Conservation (phyloP, 129 eudicot genomes). For the Centella asiatica region DNA sequence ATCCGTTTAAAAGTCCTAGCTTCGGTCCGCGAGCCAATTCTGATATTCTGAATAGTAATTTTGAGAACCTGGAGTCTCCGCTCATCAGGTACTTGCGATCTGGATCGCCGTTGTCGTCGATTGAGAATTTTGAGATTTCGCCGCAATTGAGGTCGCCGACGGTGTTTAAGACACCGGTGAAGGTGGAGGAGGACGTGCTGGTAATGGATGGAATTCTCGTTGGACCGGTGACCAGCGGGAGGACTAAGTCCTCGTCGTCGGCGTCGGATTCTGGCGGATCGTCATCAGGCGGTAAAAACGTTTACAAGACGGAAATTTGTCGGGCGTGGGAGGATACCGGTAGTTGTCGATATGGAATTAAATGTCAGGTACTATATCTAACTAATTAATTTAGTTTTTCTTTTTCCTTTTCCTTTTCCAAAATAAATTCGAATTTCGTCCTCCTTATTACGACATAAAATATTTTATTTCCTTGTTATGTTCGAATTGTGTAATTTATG, state of each 20-base stretch:
- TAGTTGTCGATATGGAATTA: slow-evolving; percentile 21
- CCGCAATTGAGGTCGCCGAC: slow-evolving; percentile 6
- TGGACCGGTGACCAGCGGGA: not conserved
- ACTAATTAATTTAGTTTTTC: too few relatives aligned
- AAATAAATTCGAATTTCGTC: too few relatives aligned
- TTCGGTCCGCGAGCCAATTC: slow-evolving; percentile 40
- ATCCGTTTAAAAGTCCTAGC: slow-evolving; percentile 16
- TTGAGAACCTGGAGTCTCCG: slow-evolving; percentile 5
- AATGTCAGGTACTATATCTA: slow-evolving; percentile 24
- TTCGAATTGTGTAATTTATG: too few relatives aligned
- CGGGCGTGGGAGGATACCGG: slow-evolving; percentile 25
- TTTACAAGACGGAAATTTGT: slow-evolving; percentile 17
- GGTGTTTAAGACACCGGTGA: slow-evolving; percentile 23
- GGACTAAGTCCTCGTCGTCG: slow-evolving; percentile 5
- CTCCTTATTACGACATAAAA: too few relatives aligned
- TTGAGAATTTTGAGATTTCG: slow-evolving; percentile 10
- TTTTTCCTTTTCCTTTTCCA: too few relatives aligned
- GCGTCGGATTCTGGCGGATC: slow-evolving; percentile 22
- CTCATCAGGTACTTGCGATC: slow-evolving; percentile 16
- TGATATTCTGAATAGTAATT: slow-evolving; percentile 17
- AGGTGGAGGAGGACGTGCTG: slow-evolving; percentile 39
- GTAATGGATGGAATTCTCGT: slow-evolving; percentile 38
- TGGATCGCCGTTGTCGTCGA: slow-evolving; percentile 11
- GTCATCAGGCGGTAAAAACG: slow-evolving; percentile 12
- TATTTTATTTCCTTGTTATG: too few relatives aligned